Evolutionary conservation across 2,329 filamentous ascomycete species (phyloP), one percentile per base, ranked within the genome.

Genomic region (Phialemonium atrogriseum): DNA sequence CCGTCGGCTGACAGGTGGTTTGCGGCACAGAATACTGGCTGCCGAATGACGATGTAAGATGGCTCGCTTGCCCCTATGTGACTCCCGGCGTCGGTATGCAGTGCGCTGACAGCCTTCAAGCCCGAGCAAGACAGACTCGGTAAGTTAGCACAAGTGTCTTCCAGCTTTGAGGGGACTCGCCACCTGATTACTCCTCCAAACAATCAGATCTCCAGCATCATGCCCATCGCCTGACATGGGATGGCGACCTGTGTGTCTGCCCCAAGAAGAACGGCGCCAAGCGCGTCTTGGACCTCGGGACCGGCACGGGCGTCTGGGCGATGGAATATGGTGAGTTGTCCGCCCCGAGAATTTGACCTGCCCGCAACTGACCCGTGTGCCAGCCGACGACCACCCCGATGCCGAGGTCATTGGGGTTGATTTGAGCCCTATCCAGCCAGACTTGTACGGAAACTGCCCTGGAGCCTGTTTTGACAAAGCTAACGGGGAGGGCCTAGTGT

Each of bases 271-370:
- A 40, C 5, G 35, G 36, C 5, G 36, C 40, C 12, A 41, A 39
- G 30, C 32, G 42, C 19, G 40, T 41, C 4, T 34, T 45, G 7
- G 42, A 45, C 18, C 28, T 42, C 11, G 42, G 42, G 6, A 39
- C 42, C 10, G 42, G 42, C 10, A 41, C 40, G 6, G 42, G 42
- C 7, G 40, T 45, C 16, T 45, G 42, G 42, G 37, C 36, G 10
- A 45, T 45, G 10, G 42, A 45, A 12, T 44, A 40, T 32, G 41
- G 37, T 40, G 24, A 12, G 34, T 23, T 26, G 11, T 11, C 24
- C 19, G 7, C 16, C 3, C 11, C 16, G 22, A 11, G 21, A 13
- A 17, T n/a, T 3, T 23, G 7, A 31, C 6, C 9, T 12, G 12
- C 8, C 14, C 5, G 17, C 17, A 16, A 14, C 21, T 28, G 23